Conservation (phyloP, 805 yeast genomes). For the Starmerella geochares region DNA sequence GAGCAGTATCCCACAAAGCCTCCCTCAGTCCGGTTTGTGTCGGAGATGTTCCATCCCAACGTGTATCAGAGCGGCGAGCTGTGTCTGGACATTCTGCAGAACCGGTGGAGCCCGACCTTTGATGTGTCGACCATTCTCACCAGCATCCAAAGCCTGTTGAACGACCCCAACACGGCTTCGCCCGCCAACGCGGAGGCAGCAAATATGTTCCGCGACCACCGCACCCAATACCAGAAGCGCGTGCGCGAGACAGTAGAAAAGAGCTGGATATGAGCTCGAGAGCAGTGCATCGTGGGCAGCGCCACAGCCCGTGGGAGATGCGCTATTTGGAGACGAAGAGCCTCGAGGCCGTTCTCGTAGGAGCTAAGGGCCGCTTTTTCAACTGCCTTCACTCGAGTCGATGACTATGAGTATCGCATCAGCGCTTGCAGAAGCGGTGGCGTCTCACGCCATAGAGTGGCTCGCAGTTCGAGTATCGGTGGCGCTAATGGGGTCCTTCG, state of each 20-base stretch:
- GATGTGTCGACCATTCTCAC: slow-evolving; percentile 94
- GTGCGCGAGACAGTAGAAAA: slow-evolving; percentile 87
- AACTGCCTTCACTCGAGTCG: too few species aligned
- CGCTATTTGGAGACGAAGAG: too few species aligned
- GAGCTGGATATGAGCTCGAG: slow-evolving; percentile 27
- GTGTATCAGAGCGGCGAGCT: slow-evolving; percentile 93
- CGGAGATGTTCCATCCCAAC: slow-evolving; percentile 96
- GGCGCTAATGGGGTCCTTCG: too few species aligned
- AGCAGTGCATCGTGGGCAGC: too few species aligned
- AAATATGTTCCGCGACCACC: slow-evolving; percentile 84
- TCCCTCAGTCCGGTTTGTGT: slow-evolving; percentile 79
- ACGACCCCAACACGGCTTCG: slow-evolving; percentile 91
- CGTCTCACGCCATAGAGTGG: too few species aligned
- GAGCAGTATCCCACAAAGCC: slow-evolving; percentile 98
- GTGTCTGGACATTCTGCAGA: slow-evolving; percentile 90
- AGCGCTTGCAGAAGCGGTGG: too few species aligned
- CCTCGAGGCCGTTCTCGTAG: too few species aligned
- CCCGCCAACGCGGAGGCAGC: slow-evolving; percentile 99
- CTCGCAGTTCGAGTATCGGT: too few species aligned
- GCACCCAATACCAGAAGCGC: slow-evolving; percentile 80
- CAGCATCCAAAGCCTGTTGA: slow-evolving; percentile 71
- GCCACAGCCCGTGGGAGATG: too few species aligned
- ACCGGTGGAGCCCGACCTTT: slow-evolving; percentile 97
- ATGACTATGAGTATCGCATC: too few species aligned
- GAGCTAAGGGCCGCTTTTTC: too few species aligned